Evolutionary conservation across 345 rosid genomes (phyloP).

Genomic region (Murraya paniculata): DNA sequence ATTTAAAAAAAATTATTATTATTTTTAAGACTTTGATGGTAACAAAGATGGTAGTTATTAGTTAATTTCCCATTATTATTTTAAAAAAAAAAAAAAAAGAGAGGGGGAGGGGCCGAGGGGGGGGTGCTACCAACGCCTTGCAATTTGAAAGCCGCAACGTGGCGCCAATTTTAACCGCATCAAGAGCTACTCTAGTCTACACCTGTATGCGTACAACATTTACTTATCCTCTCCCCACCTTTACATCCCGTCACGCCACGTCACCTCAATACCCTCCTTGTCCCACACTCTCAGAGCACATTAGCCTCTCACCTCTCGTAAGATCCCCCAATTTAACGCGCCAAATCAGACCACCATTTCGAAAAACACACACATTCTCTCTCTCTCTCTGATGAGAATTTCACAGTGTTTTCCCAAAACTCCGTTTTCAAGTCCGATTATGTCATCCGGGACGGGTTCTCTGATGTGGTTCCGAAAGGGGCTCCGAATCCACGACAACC

Average conservation of each 20-base stretch:
- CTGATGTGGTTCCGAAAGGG: slow-evolving; percentile 95
- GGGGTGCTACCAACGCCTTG: background rate
- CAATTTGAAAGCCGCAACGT: slow-evolving; percentile 22
- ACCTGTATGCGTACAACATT: background rate
- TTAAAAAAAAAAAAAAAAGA: too few species aligned
- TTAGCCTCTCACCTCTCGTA: background rate
- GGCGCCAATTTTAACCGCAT: slow-evolving; percentile 29
- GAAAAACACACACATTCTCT: background rate
- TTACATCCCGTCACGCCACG: background rate
- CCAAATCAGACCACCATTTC: background rate
- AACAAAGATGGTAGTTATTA: too few species aligned
- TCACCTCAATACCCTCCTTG: background rate
- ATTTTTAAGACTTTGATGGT: background rate
- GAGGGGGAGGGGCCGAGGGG: too few species aligned
- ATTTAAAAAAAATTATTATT: too few species aligned
- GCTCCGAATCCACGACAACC: slow-evolving; percentile 90
- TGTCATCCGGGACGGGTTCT: slow-evolving; percentile 55
- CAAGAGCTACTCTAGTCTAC: background rate
- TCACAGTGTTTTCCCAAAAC: background rate
- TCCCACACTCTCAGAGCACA: background rate
- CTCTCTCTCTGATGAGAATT: slow-evolving; percentile 6
- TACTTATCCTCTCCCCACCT: background rate
- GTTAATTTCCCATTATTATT: too few species aligned
- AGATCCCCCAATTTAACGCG: background rate
- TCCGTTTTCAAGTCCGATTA: slow-evolving; percentile 14